phyloP scores from a whole-genome alignment of 2,329 filamentous ascomycete genomes.

The Parastagonospora nodorum region DNA sequence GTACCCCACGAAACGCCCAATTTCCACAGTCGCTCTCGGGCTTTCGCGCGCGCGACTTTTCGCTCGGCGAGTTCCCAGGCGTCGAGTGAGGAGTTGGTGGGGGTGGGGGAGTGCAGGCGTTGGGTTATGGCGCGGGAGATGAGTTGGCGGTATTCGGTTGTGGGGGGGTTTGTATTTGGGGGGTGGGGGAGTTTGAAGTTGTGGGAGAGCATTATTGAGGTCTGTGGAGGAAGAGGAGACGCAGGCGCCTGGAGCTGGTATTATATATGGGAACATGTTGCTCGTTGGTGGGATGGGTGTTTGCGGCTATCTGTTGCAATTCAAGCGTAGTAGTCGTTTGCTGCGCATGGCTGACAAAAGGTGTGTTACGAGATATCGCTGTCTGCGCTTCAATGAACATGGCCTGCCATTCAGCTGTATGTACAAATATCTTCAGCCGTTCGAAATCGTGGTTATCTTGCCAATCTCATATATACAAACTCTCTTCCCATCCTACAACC shows the following conservation, averaged over 20 bases:
- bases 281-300: too few relatives aligned
- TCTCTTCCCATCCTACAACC: background rate
- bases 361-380: too few relatives aligned
- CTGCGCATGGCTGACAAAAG: too few relatives aligned
- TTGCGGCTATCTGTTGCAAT: too few relatives aligned
- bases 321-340: too few relatives aligned
- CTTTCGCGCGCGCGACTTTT: background rate
- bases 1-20: constrained; percentile 6
- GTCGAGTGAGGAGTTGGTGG: background rate
- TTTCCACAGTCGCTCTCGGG: background rate
- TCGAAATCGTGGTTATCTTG: background rate
- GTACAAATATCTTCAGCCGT: too few relatives aligned
- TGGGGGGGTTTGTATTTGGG: background rate
- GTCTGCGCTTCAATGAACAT: too few relatives aligned
- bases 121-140: constrained; percentile 21
- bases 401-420: too few relatives aligned
- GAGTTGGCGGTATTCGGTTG: constrained; percentile 19
- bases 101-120: constrained; percentile 14
- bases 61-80: constrained; percentile 6
- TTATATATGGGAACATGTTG: too few relatives aligned
- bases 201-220: too few relatives aligned
- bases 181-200: background rate
- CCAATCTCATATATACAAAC: background rate
- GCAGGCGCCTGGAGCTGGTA: too few relatives aligned
- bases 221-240: too few relatives aligned